phyloP scores from a whole-genome alignment of 495 filamentous ascomycete genomes.

The Hypoxylon fragiforme region DNA sequence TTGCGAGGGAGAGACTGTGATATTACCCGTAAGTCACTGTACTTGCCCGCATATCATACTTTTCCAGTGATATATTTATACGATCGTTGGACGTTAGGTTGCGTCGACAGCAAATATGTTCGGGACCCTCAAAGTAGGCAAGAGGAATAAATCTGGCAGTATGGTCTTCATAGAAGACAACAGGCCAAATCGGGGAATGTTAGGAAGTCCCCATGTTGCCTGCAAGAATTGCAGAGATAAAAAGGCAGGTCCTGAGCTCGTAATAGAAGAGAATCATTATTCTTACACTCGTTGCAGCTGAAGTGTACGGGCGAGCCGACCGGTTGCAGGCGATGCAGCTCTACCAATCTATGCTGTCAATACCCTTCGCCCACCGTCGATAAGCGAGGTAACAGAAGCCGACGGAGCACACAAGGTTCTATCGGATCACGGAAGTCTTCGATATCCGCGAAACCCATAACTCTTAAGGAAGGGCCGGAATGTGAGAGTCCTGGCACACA shows the following conservation, averaged over 20 bases:
- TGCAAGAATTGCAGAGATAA: neutral
- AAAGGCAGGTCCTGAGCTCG: neutral
- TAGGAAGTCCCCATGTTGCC: neutral
- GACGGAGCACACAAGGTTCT: neutral
- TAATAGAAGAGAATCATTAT: neutral
- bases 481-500: neutral
- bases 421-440: neutral
- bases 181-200: neutral
- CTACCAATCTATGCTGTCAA: neutral
- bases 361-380: neutral
- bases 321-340: neutral
- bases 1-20: neutral
- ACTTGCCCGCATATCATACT: too few relatives aligned
- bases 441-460: neutral
- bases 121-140: neutral
- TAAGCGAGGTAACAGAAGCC: neutral
- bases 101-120: neutral
- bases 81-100: too few relatives aligned
- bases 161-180: neutral
- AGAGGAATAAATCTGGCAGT: neutral
- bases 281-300: neutral
- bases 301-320: neutral
- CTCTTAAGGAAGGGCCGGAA: neutral
- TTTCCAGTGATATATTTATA: too few relatives aligned
- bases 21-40: too few relatives aligned